Conservation (phyloP, 1,139 yeast genomes). For the Hyphopichia khmerensis region DNA sequence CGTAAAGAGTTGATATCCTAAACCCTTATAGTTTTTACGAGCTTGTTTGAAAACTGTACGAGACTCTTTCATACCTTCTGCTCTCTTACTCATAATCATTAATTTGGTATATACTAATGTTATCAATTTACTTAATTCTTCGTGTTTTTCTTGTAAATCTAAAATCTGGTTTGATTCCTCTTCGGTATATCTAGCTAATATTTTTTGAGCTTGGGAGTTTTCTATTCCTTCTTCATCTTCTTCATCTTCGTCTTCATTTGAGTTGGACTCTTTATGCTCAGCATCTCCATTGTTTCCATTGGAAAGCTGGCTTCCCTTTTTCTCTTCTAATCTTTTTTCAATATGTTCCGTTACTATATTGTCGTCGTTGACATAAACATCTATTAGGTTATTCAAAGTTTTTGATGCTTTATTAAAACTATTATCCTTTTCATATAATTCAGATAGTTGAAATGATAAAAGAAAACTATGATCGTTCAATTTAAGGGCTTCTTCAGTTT, state of each 20-base stretch:
- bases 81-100: slow-evolving; percentile 61
- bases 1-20: slow-evolving; percentile 75
- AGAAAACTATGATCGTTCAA: slow-evolving; percentile 75
- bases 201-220: slow-evolving; percentile 6
- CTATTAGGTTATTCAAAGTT: slow-evolving; percentile 51
- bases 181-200: slow-evolving; percentile 19
- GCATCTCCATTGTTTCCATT: slow-evolving; percentile 6
- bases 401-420: slow-evolving; percentile 53
- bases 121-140: slow-evolving; percentile 33
- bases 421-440: slow-evolving; percentile 61
- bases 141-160: slow-evolving; percentile 17
- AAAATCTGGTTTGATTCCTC: slow-evolving; percentile 27
- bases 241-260: slow-evolving; percentile 7
- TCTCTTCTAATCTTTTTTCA: slow-evolving; percentile 14
- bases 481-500: slow-evolving; percentile 54
- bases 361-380: slow-evolving; percentile 35
- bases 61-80: slow-evolving; percentile 70
- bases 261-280: too few species aligned
- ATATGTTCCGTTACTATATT: slow-evolving; percentile 19
- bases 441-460: slow-evolving; percentile 67
- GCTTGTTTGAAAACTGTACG: slow-evolving; percentile 65
- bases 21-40: slow-evolving; percentile 44
- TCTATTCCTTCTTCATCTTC: slow-evolving; percentile 14
- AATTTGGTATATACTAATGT: slow-evolving; percentile 54
- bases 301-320: slow-evolving; percentile 1